Base-by-base conservation (phyloP, 2,329 filamentous ascomycete species). In the Tothia fuscella region DNA sequence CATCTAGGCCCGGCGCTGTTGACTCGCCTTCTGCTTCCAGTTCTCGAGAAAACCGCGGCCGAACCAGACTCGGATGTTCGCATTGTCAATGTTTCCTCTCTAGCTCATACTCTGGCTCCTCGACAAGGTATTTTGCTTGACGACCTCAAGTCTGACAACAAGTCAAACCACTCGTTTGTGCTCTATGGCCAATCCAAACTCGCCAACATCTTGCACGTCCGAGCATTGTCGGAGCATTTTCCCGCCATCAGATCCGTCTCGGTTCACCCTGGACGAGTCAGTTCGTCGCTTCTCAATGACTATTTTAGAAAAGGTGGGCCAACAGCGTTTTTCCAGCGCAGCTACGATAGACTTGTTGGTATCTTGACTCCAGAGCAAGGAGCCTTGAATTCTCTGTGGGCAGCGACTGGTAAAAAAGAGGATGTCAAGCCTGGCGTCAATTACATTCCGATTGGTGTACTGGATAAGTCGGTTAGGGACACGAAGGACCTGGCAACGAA, bases 101-200 rank as follows among this genome's bases (percentile, higher is more conserved):
- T 55, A 42, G 42, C 43, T 9, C 22, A 51, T 40, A 44, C 40
- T 12, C 52, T 52, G 25, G 44, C 50, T n/a, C 55, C 53, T 33
- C 43, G 49, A 42, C 19, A 51, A 6, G 60, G 61, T 13, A 58
- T 66, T 26, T 40, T 57, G 4, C 62, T 59, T 39, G 56, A 61
- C 41, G 34, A 26, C 10, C 37, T 44, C 14, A 56, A 58, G 32
- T 36, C 47, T n/a, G 22, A 38, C n/a, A n/a, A n/a, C n/a, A n/a
- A n/a, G n/a, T n/a, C n/a, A n/a, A n/a, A n/a, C n/a, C n/a, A n/a
- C n/a, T n/a, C n/a, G n/a, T n/a, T n/a, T n/a, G n/a, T n/a, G n/a
- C 62, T 66, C 20, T 73, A 74, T 51, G 66, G 64, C 3, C 59
- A 65, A 31, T 62, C 60, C 25, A 73, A 72, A 47, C 58, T 73